Evolutionary conservation across 768 basidiomycete species (phyloP).

Genomic region (Pisolithus albus): DNA sequence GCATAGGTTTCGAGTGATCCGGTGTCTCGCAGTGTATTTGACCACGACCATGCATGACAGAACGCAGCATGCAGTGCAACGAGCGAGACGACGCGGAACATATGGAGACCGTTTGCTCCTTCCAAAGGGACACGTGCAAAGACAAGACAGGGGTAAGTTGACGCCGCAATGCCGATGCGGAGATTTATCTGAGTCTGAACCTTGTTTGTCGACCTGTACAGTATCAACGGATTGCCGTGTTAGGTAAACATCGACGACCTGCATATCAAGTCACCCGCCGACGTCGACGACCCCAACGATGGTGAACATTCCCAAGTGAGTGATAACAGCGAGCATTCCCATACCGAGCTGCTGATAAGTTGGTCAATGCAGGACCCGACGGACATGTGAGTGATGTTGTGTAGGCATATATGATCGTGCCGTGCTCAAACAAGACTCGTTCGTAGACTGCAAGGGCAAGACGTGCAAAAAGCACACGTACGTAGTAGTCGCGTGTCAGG

Average conservation of each 20-base stretch:
- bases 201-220: slow-evolving; percentile 16
- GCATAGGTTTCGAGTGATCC: neutral
- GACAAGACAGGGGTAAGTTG: neutral
- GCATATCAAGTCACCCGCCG: slow-evolving; percentile 18
- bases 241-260: slow-evolving; percentile 9
- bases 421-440: neutral
- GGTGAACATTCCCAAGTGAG: slow-evolving; percentile 95
- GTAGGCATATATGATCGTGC: neutral
- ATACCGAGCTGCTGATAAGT: slow-evolving; percentile 10
- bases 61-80: neutral
- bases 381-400: slow-evolving; percentile 70
- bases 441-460: slow-evolving; percentile 89
- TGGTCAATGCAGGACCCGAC: slow-evolving; percentile 62
- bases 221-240: slow-evolving; percentile 23
- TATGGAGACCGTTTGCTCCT: neutral
- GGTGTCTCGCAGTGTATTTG: slow-evolving; percentile 13
- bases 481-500: slow-evolving; percentile 23
- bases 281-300: slow-evolving; percentile 34
- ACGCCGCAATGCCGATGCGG: neutral
- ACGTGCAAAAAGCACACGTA: slow-evolving; percentile 96
- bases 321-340: slow-evolving; percentile 10
- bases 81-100: neutral
- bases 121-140: neutral
- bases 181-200: slow-evolving; percentile 15
- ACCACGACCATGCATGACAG: slow-evolving; percentile 24